A percentile compares a stretch with the other conserved stretches of the same genome.
phyloP scores from a whole-genome alignment of 139 green algal species.

The Tetradesmus lagerheimii region DNA sequence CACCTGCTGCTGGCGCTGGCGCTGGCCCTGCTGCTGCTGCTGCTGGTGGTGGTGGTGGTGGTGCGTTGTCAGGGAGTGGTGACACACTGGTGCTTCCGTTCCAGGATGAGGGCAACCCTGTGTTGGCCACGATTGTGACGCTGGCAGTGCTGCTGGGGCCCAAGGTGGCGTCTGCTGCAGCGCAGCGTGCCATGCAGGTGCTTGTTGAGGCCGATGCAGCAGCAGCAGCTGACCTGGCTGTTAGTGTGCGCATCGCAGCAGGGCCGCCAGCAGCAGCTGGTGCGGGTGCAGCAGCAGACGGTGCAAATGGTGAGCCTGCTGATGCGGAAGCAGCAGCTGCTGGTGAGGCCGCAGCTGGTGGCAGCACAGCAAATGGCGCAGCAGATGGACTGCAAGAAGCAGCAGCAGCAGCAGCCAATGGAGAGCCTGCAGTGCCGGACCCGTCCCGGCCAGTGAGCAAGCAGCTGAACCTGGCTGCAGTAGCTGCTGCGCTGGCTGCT shows the following conservation, averaged over 20 bases:
- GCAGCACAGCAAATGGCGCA: not conserved
- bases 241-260: not conserved
- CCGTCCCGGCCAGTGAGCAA: not conserved
- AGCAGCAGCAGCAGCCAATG: not conserved
- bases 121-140: constrained; percentile 58
- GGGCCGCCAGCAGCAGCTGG: not conserved
- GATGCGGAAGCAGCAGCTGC: constrained; percentile 30
- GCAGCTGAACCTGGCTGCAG: constrained; percentile 38
- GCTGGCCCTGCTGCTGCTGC: not conserved
- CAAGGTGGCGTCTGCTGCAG: constrained; percentile 86
- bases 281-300: constrained; percentile 22
- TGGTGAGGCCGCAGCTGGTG: not conserved
- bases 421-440: not conserved
- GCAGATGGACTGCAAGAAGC: not conserved
- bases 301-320: not conserved
- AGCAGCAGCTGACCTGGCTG: constrained; percentile 13
- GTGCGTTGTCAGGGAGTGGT: not conserved
- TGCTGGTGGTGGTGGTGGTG: not conserved
- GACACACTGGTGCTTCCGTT: constrained; percentile 18
- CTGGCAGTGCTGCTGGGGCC: constrained; percentile 85
- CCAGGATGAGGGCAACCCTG: constrained; percentile 37
- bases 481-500: constrained; percentile 51
- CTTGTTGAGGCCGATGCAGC: constrained; percentile 71
- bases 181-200: constrained; percentile 84
- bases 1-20: not conserved